Evolutionary conservation across 2,329 filamentous ascomycete species (phyloP).

Genomic region (Zarea fungicola): DNA sequence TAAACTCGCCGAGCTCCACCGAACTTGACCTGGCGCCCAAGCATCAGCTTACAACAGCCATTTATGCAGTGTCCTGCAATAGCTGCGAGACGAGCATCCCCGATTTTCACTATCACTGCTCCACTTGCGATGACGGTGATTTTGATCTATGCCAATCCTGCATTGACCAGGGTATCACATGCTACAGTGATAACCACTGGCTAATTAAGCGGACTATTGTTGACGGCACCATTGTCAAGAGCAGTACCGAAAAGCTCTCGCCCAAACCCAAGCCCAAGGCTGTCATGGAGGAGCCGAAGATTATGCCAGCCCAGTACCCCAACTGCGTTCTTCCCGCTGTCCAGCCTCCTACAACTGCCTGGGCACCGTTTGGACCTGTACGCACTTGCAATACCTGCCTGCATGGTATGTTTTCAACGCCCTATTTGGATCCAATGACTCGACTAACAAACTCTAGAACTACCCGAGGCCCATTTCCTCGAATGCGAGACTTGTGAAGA

Average conservation of each 20-base stretch:
- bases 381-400: slow-evolving; percentile 68
- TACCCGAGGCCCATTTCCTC: slow-evolving; percentile 74
- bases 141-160: slow-evolving; percentile 87
- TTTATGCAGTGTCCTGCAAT: slow-evolving; percentile 91
- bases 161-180: slow-evolving; percentile 69
- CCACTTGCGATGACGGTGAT: slow-evolving; percentile 86
- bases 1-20: not conserved
- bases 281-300: slow-evolving; percentile 7
- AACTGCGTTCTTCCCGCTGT: not conserved
- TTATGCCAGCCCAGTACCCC: not conserved
- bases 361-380: slow-evolving; percentile 27
- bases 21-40: not conserved
- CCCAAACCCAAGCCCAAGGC: slow-evolving; percentile 42
- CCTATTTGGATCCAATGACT: not conserved
- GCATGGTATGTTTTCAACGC: slow-evolving; percentile 25
- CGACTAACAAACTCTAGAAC: slow-evolving; percentile 39
- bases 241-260: slow-evolving; percentile 74
- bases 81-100: slow-evolving; percentile 74
- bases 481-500: slow-evolving; percentile 83
- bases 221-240: slow-evolving; percentile 74
- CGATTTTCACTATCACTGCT: slow-evolving; percentile 88
- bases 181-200: slow-evolving; percentile 79
- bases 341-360: not conserved
- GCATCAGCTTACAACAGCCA: not conserved
- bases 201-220: slow-evolving; percentile 84